Percentiles rank a stretch among this genome's conserved stretches.
These are phyloP conservation scores for Cyberlindnera mississippiensis DNA, from an alignment of 805 yeast genomes.

Conservation along the genomic window DNA sequence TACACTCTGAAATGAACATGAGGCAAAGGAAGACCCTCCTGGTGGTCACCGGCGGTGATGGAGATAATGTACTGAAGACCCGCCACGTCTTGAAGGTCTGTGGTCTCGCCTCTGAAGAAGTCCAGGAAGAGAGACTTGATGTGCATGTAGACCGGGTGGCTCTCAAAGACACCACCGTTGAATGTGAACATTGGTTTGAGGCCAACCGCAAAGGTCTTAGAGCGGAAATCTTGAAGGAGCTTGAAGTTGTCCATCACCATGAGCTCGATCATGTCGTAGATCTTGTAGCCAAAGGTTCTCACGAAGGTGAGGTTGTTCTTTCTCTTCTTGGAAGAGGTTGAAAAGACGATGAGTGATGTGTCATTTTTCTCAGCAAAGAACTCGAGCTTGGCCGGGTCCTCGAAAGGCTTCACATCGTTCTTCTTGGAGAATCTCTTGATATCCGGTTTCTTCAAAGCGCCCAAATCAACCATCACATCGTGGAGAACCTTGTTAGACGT, in stretches of 20 bases:
- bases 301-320: conserved; percentile 86
- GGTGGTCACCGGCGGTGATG: conserved; percentile 70
- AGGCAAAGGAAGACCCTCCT: conserved; percentile 68
- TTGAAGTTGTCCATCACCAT: conserved; percentile 65
- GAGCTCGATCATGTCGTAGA: conserved; percentile 93
- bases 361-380: conserved; percentile 96
- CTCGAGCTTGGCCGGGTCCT: conserved; percentile 79
- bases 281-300: conserved; percentile 84
- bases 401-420: conserved; percentile 90
- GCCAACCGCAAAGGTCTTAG: conserved; percentile 79
- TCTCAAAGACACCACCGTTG: conserved; percentile 88
- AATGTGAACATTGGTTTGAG: conserved; percentile 92
- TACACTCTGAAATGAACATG: conserved; percentile 87
- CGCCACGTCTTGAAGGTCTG: conserved; percentile 85
- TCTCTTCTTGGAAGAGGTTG: conserved; percentile 83
- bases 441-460: conserved; percentile 88
- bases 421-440: conserved; percentile 83
- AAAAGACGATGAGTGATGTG: conserved; percentile 73
- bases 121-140: conserved; percentile 86
- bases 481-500: conserved; percentile 75
- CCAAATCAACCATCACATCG: conserved; percentile 83
- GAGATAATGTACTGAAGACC: conserved; percentile 91
- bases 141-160: conserved; percentile 81
- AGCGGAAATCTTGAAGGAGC: conserved; percentile 74
- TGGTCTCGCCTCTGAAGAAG: conserved; percentile 81